Base-by-base conservation (phyloP, 140 eudicot species). In the Erigeron philadelphicus region DNA sequence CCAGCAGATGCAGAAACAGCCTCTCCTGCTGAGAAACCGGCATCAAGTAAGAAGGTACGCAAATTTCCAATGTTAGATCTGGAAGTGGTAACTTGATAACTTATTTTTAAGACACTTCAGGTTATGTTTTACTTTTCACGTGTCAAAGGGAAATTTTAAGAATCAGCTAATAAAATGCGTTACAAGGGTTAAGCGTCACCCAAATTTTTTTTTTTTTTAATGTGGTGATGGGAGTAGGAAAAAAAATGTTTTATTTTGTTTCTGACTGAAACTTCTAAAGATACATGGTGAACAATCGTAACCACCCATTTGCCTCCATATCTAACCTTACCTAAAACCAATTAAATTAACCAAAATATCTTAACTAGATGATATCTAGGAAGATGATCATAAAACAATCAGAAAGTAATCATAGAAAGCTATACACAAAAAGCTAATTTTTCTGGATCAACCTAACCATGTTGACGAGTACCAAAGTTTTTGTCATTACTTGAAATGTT, bases 11-110 rank as follows among this genome's bases (percentile, higher is more conserved):
- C 81, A 31, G 15, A 8, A 58, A 87, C 83, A 21, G 68, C 82
- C 70, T 62, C 88, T 44, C 86, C 79, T 31, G 81, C 76, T n/a
- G 98, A 86, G 44, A 93, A 84, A 75, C 74, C 85, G 6, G 75
- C 72, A 19, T 71, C 95, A 58, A 79, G 75, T 77, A 85, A 84
- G 66, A 90, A 87, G 96, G 97, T 90, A 71, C 38, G 76, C 9
- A 61, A 15, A 45, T 12, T 43, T 66, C 44, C 59, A 6, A 21
- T 12, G 17, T 65, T 46, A 45, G 41, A 60, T 60, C 35, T 23
- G 4, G 16, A 11, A 38, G 15, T 44, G 15, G 53, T 42, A 12
- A 43, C 43, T 18, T 43, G 1, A 23, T 21, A 40, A 40, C 50
- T 15, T 63, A 5, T 46, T 8, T 11, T 44, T 21, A 56, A 56